Base-by-base conservation (phyloP, 164 flowering plant species). In the Aristolochia fimbriata region DNA sequence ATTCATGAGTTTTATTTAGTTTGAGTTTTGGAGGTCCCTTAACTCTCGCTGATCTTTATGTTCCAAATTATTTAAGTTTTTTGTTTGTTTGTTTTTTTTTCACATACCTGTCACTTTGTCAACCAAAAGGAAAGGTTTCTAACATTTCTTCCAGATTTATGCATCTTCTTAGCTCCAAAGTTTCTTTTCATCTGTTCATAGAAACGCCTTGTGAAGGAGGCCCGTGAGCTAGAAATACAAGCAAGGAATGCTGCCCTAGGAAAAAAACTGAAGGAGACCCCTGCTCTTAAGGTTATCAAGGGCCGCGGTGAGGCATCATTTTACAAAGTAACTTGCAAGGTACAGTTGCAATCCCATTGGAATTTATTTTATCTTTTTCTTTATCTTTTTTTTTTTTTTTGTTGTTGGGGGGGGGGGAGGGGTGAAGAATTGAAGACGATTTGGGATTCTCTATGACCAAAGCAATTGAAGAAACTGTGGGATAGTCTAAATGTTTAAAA, bases 161-260 rank as follows among this genome's bases (percentile, higher is more conserved):
- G 22, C 14, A 49, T 10, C 2, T 49, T 49, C 15, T 49, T 21
- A 24, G 0, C 57, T 53, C 17, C 30, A 20, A 13, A 20, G 16
- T 24, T 53, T 20, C 15, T 15, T 59, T 47, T 47, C 17, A 51
- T 20, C 37, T 57, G 45, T 22, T 48, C 67, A 50, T 63, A 93
- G 99, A 94, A 83, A 91, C 79, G 97, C 53, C 78, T 91, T 69
- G 96, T 91, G 14, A 94, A 88, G 78, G 97, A 88, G 85, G 90
- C 88, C 37, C 88, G 83, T 10, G 69, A 74, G 60, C 97, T 81
- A 69, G 99, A 94, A 79, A 80, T 73, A 52, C 96, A 85, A 69
- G 85, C 93, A 43, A 94, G 85, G 74, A 85, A 81, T 78, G 83
- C 77, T 67, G 68, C 95, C 21, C 76, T 74, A 61, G 96, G 99